phyloP scores from a whole-genome alignment of 306 rosid genomes.

The Mimosa pudica region DNA sequence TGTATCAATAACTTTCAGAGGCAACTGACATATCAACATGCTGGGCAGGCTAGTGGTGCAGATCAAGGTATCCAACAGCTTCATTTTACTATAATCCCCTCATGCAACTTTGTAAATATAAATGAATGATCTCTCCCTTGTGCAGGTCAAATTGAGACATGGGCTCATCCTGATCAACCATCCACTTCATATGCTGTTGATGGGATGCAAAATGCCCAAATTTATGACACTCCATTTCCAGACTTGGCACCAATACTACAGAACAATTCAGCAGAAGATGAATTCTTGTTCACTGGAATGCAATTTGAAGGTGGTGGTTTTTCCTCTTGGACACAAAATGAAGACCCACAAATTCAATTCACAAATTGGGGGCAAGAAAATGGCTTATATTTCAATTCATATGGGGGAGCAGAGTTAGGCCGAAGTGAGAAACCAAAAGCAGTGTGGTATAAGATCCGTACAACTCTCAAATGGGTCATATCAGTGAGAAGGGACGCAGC shows the following conservation, averaged over 20 bases:
- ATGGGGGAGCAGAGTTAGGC: conserved; percentile 34
- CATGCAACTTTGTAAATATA: not conserved
- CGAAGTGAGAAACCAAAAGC: conserved; percentile 50
- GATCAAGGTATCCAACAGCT: conserved; percentile 36
- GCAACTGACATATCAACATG: conserved; percentile 28
- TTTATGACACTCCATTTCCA: conserved; percentile 20
- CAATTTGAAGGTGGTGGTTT: conserved; percentile 34
- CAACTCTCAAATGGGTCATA: conserved; percentile 48
- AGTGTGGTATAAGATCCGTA: conserved; percentile 49
- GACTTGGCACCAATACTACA: conserved; percentile 16
- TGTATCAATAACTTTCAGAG: conserved; percentile 9
- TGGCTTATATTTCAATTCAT: conserved; percentile 14
- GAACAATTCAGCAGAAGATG: conserved; percentile 33
- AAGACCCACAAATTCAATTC: conserved; percentile 17
- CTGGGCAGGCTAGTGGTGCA: conserved; percentile 27
- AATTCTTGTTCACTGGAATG: conserved; percentile 1
- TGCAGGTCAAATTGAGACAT: conserved; percentile 43
- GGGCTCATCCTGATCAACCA: conserved; percentile 19
- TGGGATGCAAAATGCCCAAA: conserved; percentile 33
- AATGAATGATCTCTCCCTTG: conserved; percentile 10
- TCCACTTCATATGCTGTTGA: conserved; percentile 29
- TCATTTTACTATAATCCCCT: not conserved
- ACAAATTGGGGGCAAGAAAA: conserved; percentile 35
- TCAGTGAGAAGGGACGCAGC: conserved; percentile 40
- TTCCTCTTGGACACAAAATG: conserved; percentile 29